phyloP scores from a whole-genome alignment of 1,284 basidiomycete genomes.

The Ustilago crameri region DNA sequence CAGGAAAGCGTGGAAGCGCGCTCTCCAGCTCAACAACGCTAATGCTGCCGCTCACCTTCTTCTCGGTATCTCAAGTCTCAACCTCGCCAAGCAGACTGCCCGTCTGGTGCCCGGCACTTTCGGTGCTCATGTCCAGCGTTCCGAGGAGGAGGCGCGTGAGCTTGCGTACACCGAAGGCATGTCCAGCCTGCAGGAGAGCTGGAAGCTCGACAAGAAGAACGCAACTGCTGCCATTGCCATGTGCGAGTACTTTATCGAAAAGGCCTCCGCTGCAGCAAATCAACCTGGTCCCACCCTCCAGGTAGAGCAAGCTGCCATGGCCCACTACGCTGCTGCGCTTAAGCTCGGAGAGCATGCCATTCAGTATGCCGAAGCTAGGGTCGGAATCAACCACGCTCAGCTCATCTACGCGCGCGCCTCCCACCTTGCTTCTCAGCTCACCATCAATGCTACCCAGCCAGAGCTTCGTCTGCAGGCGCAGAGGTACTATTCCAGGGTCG shows the following conservation, averaged over 20 bases:
- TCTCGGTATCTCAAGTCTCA: conserved; percentile 62
- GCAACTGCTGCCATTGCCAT: conserved; percentile 64
- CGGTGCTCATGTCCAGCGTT: conserved; percentile 48
- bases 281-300: conserved; percentile 15
- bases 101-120: conserved; percentile 53
- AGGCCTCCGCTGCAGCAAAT: conserved; percentile 41
- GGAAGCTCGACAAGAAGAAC: conserved; percentile 64
- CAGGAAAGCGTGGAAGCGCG: conserved; percentile 64
- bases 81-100: conserved; percentile 53
- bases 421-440: conserved; percentile 57
- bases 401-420: conserved; percentile 61
- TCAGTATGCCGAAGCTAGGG: conserved; percentile 63
- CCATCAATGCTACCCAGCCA: conserved; percentile 46
- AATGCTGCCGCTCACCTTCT: conserved; percentile 58
- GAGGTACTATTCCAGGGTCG: conserved; percentile 56
- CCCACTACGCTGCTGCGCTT: conserved; percentile 56
- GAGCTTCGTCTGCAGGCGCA: conserved; percentile 55
- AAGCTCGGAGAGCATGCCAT: conserved; percentile 66
- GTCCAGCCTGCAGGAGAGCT: conserved; percentile 57
- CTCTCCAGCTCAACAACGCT: conserved; percentile 42
- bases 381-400: conserved; percentile 57
- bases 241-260: conserved; percentile 58
- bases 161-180: conserved; percentile 62
- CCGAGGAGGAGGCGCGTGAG: conserved; percentile 60
- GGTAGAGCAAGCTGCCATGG: conserved; percentile 37